A percentile compares a stretch with the other conserved stretches of the same genome.
These are phyloP conservation scores for Pseudoscleropodium purum DNA, from an alignment of 225 moss, liverwort and hornwort genomes.

Conservation along the genomic window DNA sequence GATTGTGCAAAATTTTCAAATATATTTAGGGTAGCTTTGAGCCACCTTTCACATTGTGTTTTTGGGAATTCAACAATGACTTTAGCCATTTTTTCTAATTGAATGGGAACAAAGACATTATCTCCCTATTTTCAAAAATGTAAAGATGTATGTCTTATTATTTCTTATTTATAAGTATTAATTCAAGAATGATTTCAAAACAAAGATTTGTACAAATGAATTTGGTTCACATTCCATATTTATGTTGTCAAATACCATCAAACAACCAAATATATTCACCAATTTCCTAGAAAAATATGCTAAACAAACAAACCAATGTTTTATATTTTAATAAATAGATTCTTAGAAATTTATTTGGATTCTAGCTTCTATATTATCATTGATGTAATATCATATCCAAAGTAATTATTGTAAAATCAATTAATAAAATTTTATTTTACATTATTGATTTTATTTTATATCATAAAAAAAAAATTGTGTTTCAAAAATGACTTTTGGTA, in stretches of 20 bases:
- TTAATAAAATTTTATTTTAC: not conserved
- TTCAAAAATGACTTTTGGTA: not conserved
- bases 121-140: not conserved
- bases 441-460: not conserved
- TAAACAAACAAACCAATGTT: not conserved
- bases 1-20: not conserved
- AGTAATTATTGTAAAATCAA: not conserved
- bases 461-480: not conserved
- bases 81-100: not conserved
- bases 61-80: not conserved
- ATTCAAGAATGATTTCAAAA: not conserved
- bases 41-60: rapidly evolving
- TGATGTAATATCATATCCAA: not conserved
- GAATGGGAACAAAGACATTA: not conserved
- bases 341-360: not conserved
- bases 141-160: not conserved
- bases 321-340: not conserved
- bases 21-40: not conserved
- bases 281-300: not conserved
- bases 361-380: not conserved
- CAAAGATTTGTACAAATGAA: not conserved
- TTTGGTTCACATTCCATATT: not conserved
- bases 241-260: not conserved
- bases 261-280: not conserved
- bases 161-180: too few relatives aligned